phyloP scores from a whole-genome alignment of 2,329 filamentous ascomycete genomes.

The Penicillium janthinellum region DNA sequence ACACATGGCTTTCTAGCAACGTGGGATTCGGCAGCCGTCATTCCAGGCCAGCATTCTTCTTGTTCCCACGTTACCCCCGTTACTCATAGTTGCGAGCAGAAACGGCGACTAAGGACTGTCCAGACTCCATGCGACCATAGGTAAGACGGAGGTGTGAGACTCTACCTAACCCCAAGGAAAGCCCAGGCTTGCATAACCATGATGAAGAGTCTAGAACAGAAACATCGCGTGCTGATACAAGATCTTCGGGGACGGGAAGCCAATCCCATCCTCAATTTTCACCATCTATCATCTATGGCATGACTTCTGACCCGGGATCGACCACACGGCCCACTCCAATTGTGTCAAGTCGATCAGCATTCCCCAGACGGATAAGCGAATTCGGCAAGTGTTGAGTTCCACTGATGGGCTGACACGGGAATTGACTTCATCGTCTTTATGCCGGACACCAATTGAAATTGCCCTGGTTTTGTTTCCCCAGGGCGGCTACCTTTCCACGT shows the following conservation, averaged over 20 bases:
- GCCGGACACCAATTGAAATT: neutral
- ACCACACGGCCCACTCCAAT: constrained; percentile 33
- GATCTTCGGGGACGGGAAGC: constrained; percentile 51
- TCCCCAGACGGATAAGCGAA: constrained; percentile 13
- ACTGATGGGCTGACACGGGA: neutral
- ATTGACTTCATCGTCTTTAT: neutral
- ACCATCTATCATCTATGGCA: constrained; percentile 35
- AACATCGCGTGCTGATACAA: constrained; percentile 19
- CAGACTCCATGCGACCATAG: neutral
- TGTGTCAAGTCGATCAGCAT: constrained; percentile 13
- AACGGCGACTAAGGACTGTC: neutral
- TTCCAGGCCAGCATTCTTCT: neutral
- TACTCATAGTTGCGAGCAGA: neutral
- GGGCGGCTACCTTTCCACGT: constrained; percentile 65
- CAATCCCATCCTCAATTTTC: constrained; percentile 46
- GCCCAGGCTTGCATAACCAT: neutral
- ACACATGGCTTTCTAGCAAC: neutral
- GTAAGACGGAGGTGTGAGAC: neutral
- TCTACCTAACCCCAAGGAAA: neutral
- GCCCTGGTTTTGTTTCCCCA: constrained; percentile 57
- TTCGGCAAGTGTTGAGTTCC: constrained; percentile 12
- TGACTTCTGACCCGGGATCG: constrained; percentile 32
- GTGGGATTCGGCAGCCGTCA: neutral
- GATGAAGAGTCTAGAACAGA: neutral
- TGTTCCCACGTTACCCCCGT: neutral